Conservation (phyloP, 352 stramenopile genomes). For the Phytophthora tentaculata region DNA sequence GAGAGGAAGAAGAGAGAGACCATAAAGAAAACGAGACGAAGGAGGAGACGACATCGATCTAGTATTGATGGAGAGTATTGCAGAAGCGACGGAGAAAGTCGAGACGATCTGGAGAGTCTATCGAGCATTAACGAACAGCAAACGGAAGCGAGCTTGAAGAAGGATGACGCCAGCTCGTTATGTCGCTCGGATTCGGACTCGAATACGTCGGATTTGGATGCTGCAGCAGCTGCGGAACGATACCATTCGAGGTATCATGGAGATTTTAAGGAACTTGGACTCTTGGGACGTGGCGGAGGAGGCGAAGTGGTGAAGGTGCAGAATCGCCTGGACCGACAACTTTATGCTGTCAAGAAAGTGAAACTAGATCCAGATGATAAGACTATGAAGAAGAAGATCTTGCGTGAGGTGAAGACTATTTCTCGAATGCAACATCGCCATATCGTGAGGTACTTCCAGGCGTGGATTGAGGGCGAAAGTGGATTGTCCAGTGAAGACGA, state of each 20-base stretch:
- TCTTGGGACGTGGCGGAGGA: conserved; percentile 82
- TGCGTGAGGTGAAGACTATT: conserved; percentile 96
- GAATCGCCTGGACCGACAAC: conserved; percentile 82
- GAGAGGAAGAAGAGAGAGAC: conserved; percentile 71
- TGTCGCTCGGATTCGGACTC: conserved; percentile 53
- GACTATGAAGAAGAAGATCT: conserved; percentile 95
- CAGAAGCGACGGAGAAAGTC: conserved; percentile 43
- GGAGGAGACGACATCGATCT: conserved; percentile 54
- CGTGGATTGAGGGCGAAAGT: conserved; percentile 86
- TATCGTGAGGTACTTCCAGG: conserved; percentile 95
- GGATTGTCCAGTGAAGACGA: conserved; percentile 57
- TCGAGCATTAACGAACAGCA: conserved; percentile 49
- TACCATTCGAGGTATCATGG: conserved; percentile 81
- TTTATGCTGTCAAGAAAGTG: conserved; percentile 90
- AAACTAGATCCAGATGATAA: conserved; percentile 87
- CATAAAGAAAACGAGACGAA: conserved; percentile 61
- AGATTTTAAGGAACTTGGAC: conserved; percentile 87
- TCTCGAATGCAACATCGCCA: conserved; percentile 96
- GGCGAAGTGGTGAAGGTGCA: conserved; percentile 87
- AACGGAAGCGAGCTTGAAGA: conserved; percentile 32
- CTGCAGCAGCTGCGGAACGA: conserved; percentile 45
- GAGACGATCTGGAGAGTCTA: conserved; percentile 39
- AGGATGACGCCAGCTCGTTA: conserved; percentile 25
- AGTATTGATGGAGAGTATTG: conserved; percentile 61
- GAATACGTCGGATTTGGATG: conserved; percentile 48